Evolutionary conservation across 495 filamentous ascomycete species (phyloP).

Genomic region (Penicillium manginii): DNA sequence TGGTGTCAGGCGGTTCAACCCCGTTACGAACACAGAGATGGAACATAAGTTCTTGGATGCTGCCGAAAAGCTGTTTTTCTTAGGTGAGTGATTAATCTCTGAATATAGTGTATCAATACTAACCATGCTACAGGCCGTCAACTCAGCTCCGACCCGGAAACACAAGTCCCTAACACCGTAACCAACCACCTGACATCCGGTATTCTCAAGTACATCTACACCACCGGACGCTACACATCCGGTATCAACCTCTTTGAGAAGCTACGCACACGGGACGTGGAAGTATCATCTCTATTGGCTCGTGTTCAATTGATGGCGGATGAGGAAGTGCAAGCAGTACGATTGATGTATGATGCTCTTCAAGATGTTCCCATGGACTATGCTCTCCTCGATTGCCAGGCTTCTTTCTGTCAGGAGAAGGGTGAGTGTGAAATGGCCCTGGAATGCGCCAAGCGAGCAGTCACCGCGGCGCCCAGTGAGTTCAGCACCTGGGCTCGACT

Average conservation of each 20-base stretch:
- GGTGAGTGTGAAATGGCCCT: slow-evolving; percentile 83
- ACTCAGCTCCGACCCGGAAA: slow-evolving; percentile 93
- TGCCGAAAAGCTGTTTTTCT: slow-evolving; percentile 92
- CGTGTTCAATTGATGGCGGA: slow-evolving; percentile 89
- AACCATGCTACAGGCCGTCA: slow-evolving; percentile 71
- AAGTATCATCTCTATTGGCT: slow-evolving; percentile 90
- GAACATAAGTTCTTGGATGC: slow-evolving; percentile 97
- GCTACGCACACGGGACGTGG: slow-evolving; percentile 83
- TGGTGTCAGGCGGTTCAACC: slow-evolving; percentile 93
- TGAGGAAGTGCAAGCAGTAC: slow-evolving; percentile 93
- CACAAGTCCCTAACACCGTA: slow-evolving; percentile 95
- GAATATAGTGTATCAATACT: slow-evolving; percentile 14
- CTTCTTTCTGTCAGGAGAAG: slow-evolving; percentile 89
- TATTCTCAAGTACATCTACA: slow-evolving; percentile 94
- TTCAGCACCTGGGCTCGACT: slow-evolving; percentile 96
- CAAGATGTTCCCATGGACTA: slow-evolving; percentile 96
- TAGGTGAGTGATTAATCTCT: slow-evolving; percentile 57
- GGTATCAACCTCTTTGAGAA: slow-evolving; percentile 99
- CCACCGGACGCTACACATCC: slow-evolving; percentile 91
- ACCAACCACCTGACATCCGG: slow-evolving; percentile 94
- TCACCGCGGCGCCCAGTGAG: slow-evolving; percentile 92
- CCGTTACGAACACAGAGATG: slow-evolving; percentile 93
- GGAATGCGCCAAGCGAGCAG: slow-evolving; percentile 90
- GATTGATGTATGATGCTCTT: slow-evolving; percentile 82
- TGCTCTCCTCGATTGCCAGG: slow-evolving; percentile 89